Evolutionary conservation across 768 basidiomycete genomes (phyloP), one percentile per base, ranked within the genome.

Genomic region (Kwoniella shandongensis): DNA sequence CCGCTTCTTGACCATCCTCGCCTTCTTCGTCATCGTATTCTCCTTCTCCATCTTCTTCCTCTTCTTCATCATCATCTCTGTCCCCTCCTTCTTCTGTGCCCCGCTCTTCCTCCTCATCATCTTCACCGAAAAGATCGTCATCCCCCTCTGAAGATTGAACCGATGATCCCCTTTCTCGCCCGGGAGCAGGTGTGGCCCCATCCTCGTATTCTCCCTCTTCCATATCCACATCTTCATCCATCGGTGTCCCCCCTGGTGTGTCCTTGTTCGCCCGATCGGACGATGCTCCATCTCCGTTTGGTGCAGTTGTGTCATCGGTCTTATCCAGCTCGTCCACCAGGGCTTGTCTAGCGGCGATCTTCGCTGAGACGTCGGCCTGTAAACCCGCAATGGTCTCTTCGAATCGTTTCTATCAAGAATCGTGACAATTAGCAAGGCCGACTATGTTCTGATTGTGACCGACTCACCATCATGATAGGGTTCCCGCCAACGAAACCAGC

Each of bases 401-500:
- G 59, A 70, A 70, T 38, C 71, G 71, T 73, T 69, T 73, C 68
- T 74, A 18, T 36, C 40, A 13, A 1, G 17, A 51, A n/a, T n/a
- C 23, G n/a, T 23, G n/a, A 23, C n/a, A 23, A 42, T 42, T 10
- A 38, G n/a, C n/a, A n/a, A 38, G 36, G 10, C n/a, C n/a, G 36
- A n/a, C n/a, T 38, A 38, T 10, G 10, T 38, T 38, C n/a, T n/a
- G 36, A 13, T 47, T 25, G 39, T n/a, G n/a, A n/a, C n/a, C n/a
- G n/a, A 65, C 66, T 40, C 51, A 73, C 67, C 48, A 61, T 57
- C 65, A 71, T 69, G 61, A 74, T 71, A 3, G 64, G 59, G 48
- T 69, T 67, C n/a, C 69, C 66, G 51, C 65, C 66, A 3, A 63
- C 57, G 62, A 69, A 69, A 18, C 70, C 62, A 22, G 66, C 57